Evolutionary conservation across 2,329 filamentous ascomycete genomes (phyloP), one percentile per base, ranked within the genome.

Genomic region (Aaosphaeria arxii): DNA sequence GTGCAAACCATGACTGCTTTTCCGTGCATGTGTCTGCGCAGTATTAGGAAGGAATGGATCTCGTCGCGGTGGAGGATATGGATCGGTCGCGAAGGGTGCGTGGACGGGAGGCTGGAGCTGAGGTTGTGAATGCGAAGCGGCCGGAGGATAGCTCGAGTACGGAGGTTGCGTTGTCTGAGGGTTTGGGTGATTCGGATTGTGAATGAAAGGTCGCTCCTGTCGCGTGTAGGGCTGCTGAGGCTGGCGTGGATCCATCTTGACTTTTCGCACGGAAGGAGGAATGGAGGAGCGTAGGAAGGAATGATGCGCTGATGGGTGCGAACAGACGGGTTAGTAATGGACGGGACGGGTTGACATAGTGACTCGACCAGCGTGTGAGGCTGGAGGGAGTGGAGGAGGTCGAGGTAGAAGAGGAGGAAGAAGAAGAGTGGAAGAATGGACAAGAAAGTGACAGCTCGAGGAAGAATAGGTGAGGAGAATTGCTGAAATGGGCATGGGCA

Each of bases 131-230:
- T 36, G 33, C 31, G 69, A 63, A n/a, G 50, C 63, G 4, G 64
- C 58, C 42, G 68, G 58, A 32, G 62, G 54, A 46, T 67, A 71
- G 49, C 53, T 51, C 33, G 65, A 54, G 40, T 64, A 61, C 6
- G 67, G 52, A 31, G 60, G 59, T 40, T 63, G 55, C 41, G 61
- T 55, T 11, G 51, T 36, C 11, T 40, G 30, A 24, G 39, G 44
- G 29, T 45, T 35, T 79, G 71, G 70, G 67, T 86, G 85, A 57
- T 82, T 81, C 46, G 75, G 70, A 69, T 87, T 87, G 57, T 75
- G 75, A 30, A 81, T 69, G 46, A 81, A 57, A 44, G 60, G 58
- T 46, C 69, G 66, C 33, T 73, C 72, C 33, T 73, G 66, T 39
- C 71, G 67, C 43, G 64, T 58, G 53, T 63, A 68, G 44, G 64